Evolutionary conservation across 2,329 filamentous ascomycete genomes (phyloP).

Genomic region (Raffaelea deltoideospora): DNA sequence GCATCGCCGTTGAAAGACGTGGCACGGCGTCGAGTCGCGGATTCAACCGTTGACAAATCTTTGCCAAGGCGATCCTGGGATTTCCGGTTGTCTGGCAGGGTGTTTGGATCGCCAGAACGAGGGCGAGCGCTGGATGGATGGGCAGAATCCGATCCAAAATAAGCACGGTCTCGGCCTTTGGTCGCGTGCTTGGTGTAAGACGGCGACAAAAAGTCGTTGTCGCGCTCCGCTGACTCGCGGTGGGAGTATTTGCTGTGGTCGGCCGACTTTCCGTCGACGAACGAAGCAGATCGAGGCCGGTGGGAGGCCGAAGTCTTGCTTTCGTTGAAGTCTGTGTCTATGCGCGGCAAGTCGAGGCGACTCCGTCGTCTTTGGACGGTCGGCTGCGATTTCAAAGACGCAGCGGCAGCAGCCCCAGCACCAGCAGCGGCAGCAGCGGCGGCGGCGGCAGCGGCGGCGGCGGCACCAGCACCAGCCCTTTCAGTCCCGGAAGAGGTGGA

Average conservation of each 20-base stretch:
- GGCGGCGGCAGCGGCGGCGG: neutral
- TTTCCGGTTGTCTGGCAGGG: constrained; percentile 3
- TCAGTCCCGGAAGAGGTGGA: neutral
- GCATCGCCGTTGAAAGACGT: no score
- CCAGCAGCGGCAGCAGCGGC: neutral
- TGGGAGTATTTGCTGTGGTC: constrained; percentile 18
- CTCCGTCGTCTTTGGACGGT: constrained; percentile 17
- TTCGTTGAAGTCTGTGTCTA: constrained; percentile 27
- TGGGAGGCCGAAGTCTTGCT: constrained; percentile 9
- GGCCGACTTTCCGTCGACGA: constrained; percentile 12
- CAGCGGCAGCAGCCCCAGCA: neutral
- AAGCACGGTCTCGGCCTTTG: constrained; percentile 26
- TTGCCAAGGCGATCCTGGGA: neutral
- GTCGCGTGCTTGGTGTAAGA: constrained; percentile 25
- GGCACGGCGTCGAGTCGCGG: no score
- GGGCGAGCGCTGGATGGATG: neutral
- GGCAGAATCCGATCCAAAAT: constrained; percentile 20
- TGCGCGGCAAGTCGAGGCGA: constrained; percentile 26
- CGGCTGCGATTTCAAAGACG: constrained; percentile 1
- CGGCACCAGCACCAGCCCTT: neutral
- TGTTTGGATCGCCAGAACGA: constrained; percentile 7
- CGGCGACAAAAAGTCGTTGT: constrained; percentile 23
- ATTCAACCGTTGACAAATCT: no score
- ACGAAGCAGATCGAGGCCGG: constrained; percentile 20
- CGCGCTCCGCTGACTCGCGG: constrained; percentile 11